These are phyloP conservation scores for Phytophthora ramorum DNA, from an alignment of 352 stramenopile genomes.

Conservation along the genomic window DNA sequence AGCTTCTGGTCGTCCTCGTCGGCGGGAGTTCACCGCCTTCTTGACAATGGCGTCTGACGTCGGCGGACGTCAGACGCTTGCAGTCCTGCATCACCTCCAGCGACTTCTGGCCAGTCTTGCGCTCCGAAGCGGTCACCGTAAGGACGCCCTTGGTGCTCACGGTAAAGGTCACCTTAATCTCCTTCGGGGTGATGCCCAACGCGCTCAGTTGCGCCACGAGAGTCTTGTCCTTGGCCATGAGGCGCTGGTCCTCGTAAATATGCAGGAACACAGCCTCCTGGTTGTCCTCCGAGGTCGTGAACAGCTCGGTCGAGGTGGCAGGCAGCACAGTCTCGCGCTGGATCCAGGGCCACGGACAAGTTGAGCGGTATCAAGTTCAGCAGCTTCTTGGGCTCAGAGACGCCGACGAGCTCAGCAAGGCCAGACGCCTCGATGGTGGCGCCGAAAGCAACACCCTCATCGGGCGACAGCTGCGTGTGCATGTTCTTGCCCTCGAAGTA, in stretches of 20 bases:
- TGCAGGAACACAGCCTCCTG: slow-evolving; percentile 93
- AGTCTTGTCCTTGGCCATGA: slow-evolving; percentile 98
- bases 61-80: slow-evolving; percentile 65
- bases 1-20: slow-evolving; percentile 84
- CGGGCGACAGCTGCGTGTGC: slow-evolving; percentile 86
- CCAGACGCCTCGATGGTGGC: slow-evolving; percentile 87
- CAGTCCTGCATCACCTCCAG: slow-evolving; percentile 80
- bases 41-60: slow-evolving; percentile 84
- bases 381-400: slow-evolving; percentile 63
- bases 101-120: slow-evolving; percentile 73
- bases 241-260: slow-evolving; percentile 96
- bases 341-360: slow-evolving; percentile 93
- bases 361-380: slow-evolving; percentile 89
- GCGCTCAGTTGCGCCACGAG: slow-evolving; percentile 92
- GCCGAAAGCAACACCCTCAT: slow-evolving; percentile 92
- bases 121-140: slow-evolving; percentile 92
- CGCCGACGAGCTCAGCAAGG: slow-evolving; percentile 72
- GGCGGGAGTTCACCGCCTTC: slow-evolving; percentile 83
- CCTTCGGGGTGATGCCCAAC: slow-evolving; percentile 87
- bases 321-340: slow-evolving; percentile 92
- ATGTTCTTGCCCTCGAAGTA: slow-evolving; percentile 88
- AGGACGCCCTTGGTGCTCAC: slow-evolving; percentile 95
- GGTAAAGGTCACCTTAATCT: slow-evolving; percentile 94
- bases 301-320: slow-evolving; percentile 77
- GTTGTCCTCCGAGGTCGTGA: slow-evolving; percentile 93